Percentiles rank a stretch among this genome's conserved stretches.
Conservation (phyloP, 2,329 filamentous ascomycete species). For the Metarhizium humberi region DNA sequence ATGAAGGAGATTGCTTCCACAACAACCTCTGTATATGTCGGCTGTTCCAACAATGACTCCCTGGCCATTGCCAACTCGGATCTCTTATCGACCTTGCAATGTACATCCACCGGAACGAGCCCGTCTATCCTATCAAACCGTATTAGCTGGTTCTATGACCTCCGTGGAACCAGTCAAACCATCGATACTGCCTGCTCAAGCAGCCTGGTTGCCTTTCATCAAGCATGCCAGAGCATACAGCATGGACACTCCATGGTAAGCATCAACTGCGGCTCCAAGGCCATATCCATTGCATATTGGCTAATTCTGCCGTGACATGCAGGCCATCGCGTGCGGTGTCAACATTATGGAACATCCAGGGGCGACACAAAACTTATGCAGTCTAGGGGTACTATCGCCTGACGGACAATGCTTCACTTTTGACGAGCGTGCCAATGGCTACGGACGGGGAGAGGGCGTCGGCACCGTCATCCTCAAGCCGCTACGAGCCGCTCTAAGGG, state of each 20-base stretch:
- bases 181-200: slow-evolving; percentile 45
- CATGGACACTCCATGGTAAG: too few species aligned
- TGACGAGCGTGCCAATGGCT: slow-evolving; percentile 33
- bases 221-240: slow-evolving; percentile 37
- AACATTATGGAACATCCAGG: too few species aligned
- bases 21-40: slow-evolving; percentile 20
- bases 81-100: slow-evolving; percentile 14
- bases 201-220: slow-evolving; percentile 38
- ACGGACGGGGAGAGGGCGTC: slow-evolving; percentile 51
- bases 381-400: slow-evolving; percentile 16
- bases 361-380: slow-evolving; percentile 9
- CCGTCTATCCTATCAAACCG: slow-evolving; percentile 45
- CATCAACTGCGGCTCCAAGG: too few species aligned
- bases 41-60: too few species aligned
- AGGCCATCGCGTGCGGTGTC: too few species aligned
- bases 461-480: slow-evolving; percentile 49
- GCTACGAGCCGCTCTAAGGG: slow-evolving; percentile 41
- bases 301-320: too few species aligned
- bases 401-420: slow-evolving; percentile 17
- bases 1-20: slow-evolving; percentile 40
- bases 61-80: too few species aligned
- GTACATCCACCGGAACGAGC: slow-evolving; percentile 34
- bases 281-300: too few species aligned
- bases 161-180: slow-evolving; percentile 42
- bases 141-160: slow-evolving; percentile 45